Evolutionary conservation across 164 flowering plant species (phyloP).

Genomic region (Macadamia tetraphylla): DNA sequence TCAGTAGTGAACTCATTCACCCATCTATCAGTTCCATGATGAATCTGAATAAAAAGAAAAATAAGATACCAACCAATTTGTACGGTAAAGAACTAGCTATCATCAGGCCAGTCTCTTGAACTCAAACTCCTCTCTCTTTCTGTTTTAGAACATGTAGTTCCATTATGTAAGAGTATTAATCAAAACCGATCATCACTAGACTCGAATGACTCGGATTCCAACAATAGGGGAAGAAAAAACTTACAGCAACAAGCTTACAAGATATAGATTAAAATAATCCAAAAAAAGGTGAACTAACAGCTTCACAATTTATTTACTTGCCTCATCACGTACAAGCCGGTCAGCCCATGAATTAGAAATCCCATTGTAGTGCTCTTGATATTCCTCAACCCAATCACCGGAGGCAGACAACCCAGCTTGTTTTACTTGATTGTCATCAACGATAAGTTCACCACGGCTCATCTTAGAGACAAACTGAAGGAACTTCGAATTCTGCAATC

Average conservation of each 20-base stretch:
- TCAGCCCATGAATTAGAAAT: slow-evolving; percentile 62
- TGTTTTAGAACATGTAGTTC: neutral
- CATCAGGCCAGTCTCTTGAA: neutral
- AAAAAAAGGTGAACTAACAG: neutral
- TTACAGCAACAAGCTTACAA: neutral
- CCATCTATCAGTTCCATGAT: slow-evolving; percentile 62
- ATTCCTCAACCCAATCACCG: slow-evolving; percentile 85
- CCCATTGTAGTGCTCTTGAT: slow-evolving; percentile 54
- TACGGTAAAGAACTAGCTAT: neutral
- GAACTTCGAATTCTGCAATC: slow-evolving; percentile 80
- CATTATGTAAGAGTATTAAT: neutral
- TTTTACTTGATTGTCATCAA: slow-evolving; percentile 91
- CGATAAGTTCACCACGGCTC: slow-evolving; percentile 95
- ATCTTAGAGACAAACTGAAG: slow-evolving; percentile 96
- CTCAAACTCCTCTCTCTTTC: neutral
- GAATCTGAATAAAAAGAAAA: slow-evolving; percentile 37
- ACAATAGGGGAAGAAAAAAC: neutral
- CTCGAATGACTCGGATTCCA: neutral
- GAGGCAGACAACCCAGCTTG: slow-evolving; percentile 37
- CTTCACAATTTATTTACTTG: slow-evolving; percentile 19
- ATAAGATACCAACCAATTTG: slow-evolving; percentile 12
- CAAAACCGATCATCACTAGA: too few species aligned
- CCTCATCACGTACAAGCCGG: slow-evolving; percentile 56
- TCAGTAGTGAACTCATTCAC: slow-evolving; percentile 58
- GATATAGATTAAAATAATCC: neutral